Conservation (phyloP, 306 rosid genomes). For the Albizia julibrissin region DNA sequence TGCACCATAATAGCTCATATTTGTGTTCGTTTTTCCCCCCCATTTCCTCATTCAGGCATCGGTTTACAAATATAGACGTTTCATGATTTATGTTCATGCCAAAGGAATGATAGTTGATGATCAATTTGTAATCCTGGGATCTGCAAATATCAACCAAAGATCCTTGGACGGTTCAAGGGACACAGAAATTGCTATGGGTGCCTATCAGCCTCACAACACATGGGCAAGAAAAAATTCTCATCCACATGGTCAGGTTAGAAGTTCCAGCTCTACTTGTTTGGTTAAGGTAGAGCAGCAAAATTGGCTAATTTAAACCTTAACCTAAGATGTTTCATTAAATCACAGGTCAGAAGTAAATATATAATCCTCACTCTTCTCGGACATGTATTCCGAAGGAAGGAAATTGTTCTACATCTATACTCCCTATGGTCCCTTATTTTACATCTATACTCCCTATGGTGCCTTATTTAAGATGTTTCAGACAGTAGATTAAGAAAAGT, state of each 20-base stretch:
- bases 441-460: too few species aligned
- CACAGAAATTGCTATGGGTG: slow-evolving; percentile 82
- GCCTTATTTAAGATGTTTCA: too few species aligned
- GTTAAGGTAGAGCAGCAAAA: too few species aligned
- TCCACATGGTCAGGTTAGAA: slow-evolving; percentile 71
- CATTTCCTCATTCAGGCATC: slow-evolving; percentile 42
- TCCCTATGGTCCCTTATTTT: too few species aligned
- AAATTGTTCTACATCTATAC: too few species aligned
- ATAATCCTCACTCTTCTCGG: neutral
- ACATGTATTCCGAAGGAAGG: neutral
- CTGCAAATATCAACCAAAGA: slow-evolving; percentile 81
- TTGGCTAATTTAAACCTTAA: neutral
- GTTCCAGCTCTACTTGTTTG: slow-evolving; percentile 1
- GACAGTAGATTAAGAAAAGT: too few species aligned
- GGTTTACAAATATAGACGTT: slow-evolving; percentile 55
- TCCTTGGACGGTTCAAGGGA: slow-evolving; percentile 83
- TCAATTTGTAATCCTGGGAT: slow-evolving; percentile 64
- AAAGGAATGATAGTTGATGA: slow-evolving; percentile 81
- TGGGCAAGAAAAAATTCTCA: slow-evolving; percentile 52
- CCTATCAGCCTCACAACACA: slow-evolving; percentile 71
- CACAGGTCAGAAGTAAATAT: neutral
- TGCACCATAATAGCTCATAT: neutral
- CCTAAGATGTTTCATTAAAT: neutral
- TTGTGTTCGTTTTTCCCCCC: neutral
- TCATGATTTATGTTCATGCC: slow-evolving; percentile 77